A percentile compares a stretch with the other conserved stretches of the same genome.
Conservation (phyloP, 352 stramenopile genomes). For the Globisporangium iwayamae region DNA sequence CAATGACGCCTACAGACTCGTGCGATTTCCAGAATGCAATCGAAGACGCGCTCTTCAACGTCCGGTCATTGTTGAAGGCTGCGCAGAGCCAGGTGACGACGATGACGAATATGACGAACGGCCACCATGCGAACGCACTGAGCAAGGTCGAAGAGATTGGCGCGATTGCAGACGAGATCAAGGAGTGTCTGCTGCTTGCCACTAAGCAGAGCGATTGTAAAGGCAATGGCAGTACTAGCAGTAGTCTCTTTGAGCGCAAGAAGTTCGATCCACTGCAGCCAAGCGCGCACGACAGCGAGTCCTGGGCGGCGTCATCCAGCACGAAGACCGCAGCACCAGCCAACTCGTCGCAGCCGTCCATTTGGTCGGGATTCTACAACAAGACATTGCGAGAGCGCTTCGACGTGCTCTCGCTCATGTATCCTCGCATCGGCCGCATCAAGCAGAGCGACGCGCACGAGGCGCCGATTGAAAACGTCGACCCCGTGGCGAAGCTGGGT, state of each 20-base stretch:
- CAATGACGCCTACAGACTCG: background rate
- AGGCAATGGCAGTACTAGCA: constrained; percentile 4
- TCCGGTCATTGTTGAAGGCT: constrained; percentile 13
- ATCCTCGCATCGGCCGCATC: constrained; percentile 54
- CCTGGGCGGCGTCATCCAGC: constrained; percentile 17
- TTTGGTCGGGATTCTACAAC: constrained; percentile 89
- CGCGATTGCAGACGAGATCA: constrained; percentile 23
- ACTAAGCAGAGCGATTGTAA: background rate
- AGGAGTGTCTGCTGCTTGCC: constrained; percentile 14
- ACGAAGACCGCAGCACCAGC: constrained; percentile 15
- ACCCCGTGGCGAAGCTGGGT: constrained; percentile 47
- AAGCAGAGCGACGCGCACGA: constrained; percentile 23
- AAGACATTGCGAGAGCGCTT: constrained; percentile 82
- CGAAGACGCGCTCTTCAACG: constrained; percentile 26
- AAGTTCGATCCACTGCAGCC: constrained; percentile 44
- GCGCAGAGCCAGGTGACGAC: constrained; percentile 20
- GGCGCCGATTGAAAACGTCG: constrained; percentile 14
- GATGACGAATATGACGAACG: background rate
- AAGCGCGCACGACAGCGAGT: constrained; percentile 33
- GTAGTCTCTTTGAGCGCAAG: constrained; percentile 22
- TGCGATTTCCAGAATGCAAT: constrained; percentile 18
- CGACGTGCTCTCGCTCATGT: constrained; percentile 85
- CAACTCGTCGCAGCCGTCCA: constrained; percentile 51
- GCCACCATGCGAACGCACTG: background rate
- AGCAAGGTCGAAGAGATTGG: constrained; percentile 14